phyloP scores from a whole-genome alignment of 805 yeast genomes.

The Lipomyces sp. region DNA sequence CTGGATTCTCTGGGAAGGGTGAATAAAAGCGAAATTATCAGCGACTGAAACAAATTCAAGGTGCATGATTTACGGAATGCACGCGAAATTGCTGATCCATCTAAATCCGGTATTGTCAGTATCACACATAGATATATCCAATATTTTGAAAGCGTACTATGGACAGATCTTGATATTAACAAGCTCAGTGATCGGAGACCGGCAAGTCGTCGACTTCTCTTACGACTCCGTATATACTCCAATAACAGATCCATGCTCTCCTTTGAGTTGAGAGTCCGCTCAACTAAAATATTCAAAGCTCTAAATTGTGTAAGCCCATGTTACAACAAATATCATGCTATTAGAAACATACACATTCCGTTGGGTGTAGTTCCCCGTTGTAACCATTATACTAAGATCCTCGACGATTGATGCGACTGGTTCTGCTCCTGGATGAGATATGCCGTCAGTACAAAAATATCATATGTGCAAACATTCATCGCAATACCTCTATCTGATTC shows the following conservation, averaged over 20 bases:
- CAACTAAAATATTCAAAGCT: background rate
- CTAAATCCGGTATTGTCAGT: background rate
- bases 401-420: constrained; percentile 1
- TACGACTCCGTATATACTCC: background rate
- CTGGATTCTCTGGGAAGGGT: constrained; percentile 8
- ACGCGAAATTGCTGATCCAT: background rate
- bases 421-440: background rate
- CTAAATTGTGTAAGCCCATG: background rate
- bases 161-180: constrained; percentile 4
- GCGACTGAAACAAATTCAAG: constrained; percentile 5
- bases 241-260: background rate
- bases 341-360: background rate
- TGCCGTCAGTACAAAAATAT: background rate
- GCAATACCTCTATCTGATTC: background rate
- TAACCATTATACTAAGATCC: background rate
- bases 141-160: background rate
- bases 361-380: background rate
- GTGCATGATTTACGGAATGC: constrained; percentile 11
- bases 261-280: constrained; percentile 6
- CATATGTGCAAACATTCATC: background rate
- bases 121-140: background rate
- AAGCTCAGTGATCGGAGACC: constrained; percentile 10
- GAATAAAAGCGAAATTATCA: constrained; percentile 5
- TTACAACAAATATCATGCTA: background rate
- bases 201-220: constrained; percentile 7